Percentiles rank a stretch among this genome's conserved stretches.
phyloP scores from a whole-genome alignment of 352 stramenopile species.

The Plasmopara muralis region DNA sequence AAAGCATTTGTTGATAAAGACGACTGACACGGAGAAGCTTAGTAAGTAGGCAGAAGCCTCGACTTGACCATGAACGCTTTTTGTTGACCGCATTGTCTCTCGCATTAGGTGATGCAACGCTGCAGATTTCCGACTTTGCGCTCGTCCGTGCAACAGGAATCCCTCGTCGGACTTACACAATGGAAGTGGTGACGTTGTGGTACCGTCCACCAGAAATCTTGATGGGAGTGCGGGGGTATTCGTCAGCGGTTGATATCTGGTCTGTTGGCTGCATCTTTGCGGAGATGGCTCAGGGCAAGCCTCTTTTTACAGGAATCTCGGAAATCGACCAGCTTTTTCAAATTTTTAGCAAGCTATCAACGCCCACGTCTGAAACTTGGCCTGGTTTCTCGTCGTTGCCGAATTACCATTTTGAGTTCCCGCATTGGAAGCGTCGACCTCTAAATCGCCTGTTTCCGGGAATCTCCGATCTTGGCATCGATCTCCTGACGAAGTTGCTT shows the following conservation, averaged over 20 bases:
- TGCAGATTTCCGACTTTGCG: slow-evolving; percentile 86
- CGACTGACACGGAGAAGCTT: slow-evolving; percentile 45
- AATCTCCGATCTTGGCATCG: slow-evolving; percentile 65
- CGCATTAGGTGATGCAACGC: slow-evolving; percentile 43
- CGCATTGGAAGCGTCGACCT: slow-evolving; percentile 65
- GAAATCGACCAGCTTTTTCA: slow-evolving; percentile 85
- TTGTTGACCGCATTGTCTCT: not conserved
- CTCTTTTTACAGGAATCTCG: slow-evolving; percentile 75
- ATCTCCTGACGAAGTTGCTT: slow-evolving; percentile 68
- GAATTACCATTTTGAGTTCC: slow-evolving; percentile 93
- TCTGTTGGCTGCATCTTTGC: slow-evolving; percentile 96
- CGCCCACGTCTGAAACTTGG: slow-evolving; percentile 95
- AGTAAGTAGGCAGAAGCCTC: slow-evolving; percentile 25
- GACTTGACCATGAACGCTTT: not conserved
- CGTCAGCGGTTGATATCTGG: slow-evolving; percentile 89
- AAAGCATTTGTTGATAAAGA: slow-evolving; percentile 86
- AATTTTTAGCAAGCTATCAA: slow-evolving; percentile 93
- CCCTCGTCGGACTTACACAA: slow-evolving; percentile 85
- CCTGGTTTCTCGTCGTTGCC: slow-evolving; percentile 94
- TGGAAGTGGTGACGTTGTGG: slow-evolving; percentile 89
- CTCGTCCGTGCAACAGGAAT: slow-evolving; percentile 83
- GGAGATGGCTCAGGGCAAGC: slow-evolving; percentile 90
- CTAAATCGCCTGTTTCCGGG: slow-evolving; percentile 63
- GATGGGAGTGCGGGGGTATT: slow-evolving; percentile 84
- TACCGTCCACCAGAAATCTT: slow-evolving; percentile 87